Conservation (phyloP, 805 yeast genomes). For the Dipodascopsis uninucleata region DNA sequence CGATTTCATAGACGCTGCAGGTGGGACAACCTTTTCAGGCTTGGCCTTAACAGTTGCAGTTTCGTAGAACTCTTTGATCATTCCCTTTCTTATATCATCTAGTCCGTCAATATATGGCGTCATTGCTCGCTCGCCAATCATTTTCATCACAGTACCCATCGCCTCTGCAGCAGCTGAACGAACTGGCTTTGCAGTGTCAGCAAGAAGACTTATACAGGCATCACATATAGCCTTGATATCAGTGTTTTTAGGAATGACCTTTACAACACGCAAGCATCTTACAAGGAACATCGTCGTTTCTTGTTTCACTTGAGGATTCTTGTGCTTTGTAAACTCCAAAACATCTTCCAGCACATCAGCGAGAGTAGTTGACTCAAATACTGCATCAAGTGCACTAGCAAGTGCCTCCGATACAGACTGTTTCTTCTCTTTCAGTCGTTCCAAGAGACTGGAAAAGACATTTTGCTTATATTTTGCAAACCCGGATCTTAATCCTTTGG, state of each 20-base stretch:
- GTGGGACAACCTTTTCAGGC: constrained; percentile 33
- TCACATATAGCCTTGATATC: constrained; percentile 60
- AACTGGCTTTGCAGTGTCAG: constrained; percentile 81
- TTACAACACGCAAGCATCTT: constrained; percentile 56
- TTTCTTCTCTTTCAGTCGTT: constrained; percentile 85
- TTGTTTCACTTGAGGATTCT: constrained; percentile 76
- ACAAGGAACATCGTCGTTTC: constrained; percentile 64
- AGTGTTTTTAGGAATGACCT: constrained; percentile 45
- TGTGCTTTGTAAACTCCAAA: constrained; percentile 59
- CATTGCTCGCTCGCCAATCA: constrained; percentile 71
- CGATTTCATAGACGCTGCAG: constrained; percentile 29
- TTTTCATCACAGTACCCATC: constrained; percentile 76
- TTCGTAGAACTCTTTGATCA: constrained; percentile 58
- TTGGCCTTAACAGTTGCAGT: constrained; percentile 53
- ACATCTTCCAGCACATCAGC: constrained; percentile 58
- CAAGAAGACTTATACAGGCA: constrained; percentile 56
- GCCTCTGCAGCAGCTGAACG: constrained; percentile 73
- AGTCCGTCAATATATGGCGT: constrained; percentile 59
- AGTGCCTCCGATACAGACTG: constrained; percentile 70
- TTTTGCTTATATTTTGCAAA: constrained; percentile 54
- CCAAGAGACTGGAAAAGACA: constrained; percentile 62
- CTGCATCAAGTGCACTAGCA: constrained; percentile 59
- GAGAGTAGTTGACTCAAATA: constrained; percentile 51
- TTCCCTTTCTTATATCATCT: constrained; percentile 70
- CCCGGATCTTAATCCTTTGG: constrained; percentile 57